Conservation (phyloP, 2,329 filamentous ascomycete species). For the Penicillium polonicum region DNA sequence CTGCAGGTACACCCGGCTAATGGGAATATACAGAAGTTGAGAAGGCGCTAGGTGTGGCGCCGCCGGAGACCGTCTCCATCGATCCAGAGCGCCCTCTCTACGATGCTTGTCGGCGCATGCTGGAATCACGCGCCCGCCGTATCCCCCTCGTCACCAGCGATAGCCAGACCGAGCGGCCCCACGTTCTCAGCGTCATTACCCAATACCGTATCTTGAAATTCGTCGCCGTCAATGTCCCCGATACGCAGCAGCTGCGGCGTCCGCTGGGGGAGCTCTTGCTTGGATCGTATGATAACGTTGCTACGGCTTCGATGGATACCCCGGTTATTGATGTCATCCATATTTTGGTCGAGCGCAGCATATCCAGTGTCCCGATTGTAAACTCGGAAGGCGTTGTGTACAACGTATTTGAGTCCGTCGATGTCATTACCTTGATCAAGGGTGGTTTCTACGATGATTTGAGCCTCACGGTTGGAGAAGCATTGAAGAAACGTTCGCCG, state of each 20-base stretch:
- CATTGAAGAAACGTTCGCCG: constrained; percentile 78
- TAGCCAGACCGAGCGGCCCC: constrained; percentile 86
- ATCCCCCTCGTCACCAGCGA: constrained; percentile 93
- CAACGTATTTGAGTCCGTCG: constrained; percentile 96
- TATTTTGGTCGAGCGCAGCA: constrained; percentile 86
- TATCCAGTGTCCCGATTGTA: constrained; percentile 90
- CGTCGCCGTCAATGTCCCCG: constrained; percentile 89
- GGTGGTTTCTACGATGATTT: constrained; percentile 90
- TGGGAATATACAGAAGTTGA: constrained; percentile 72
- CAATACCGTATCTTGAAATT: constrained; percentile 99
- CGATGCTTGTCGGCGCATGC: constrained; percentile 91
- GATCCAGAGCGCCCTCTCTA: constrained; percentile 88
- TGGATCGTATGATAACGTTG: constrained; percentile 78
- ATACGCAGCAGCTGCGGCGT: constrained; percentile 86
- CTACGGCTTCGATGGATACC: constrained; percentile 82
- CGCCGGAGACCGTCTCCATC: constrained; percentile 94
- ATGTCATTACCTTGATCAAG: constrained; percentile 94
- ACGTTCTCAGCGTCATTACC: constrained; percentile 94
- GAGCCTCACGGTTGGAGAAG: constrained; percentile 80
- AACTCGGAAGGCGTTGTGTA: constrained; percentile 76
- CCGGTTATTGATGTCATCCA: constrained; percentile 94
- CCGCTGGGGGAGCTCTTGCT: constrained; percentile 79
- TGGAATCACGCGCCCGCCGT: constrained; percentile 85
- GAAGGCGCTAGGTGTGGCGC: constrained; percentile 83
- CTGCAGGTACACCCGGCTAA: constrained; percentile 11